Conservation (phyloP, 768 basidiomycete genomes). For the Mycena haematopus region DNA sequence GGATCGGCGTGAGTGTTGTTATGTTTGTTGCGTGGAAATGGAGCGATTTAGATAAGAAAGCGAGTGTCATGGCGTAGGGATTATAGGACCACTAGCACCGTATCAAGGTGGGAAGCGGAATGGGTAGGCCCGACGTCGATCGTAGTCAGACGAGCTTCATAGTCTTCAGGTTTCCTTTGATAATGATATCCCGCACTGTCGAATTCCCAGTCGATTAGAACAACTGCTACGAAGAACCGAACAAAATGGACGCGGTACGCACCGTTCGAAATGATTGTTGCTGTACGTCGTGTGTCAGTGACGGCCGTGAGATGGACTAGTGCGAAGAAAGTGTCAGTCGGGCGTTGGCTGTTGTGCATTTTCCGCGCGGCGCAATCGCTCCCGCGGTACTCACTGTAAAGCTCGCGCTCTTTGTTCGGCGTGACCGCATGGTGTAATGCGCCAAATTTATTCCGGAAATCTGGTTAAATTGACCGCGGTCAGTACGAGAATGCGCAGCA, state of each 20-base stretch:
- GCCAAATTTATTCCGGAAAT: slow-evolving; percentile 77
- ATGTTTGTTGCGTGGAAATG: not conserved
- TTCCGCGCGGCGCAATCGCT: not conserved
- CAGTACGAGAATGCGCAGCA: slow-evolving; percentile 18
- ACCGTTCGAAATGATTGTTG: slow-evolving; percentile 79
- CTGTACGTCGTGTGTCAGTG: slow-evolving; percentile 78
- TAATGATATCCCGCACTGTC: slow-evolving; percentile 73
- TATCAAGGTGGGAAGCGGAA: not conserved
- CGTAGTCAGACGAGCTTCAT: slow-evolving; percentile 53
- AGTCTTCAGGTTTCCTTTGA: slow-evolving; percentile 67
- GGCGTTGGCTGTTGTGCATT: not conserved
- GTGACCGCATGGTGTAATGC: slow-evolving; percentile 70
- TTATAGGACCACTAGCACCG: not conserved
- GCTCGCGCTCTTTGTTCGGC: slow-evolving; percentile 73
- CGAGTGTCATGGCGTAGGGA: not conserved
- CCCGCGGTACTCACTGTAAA: slow-evolving; percentile 60
- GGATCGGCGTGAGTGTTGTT: slow-evolving; percentile 1
- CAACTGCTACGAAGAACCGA: slow-evolving; percentile 9
- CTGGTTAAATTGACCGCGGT: slow-evolving; percentile 43
- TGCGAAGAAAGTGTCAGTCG: slow-evolving; percentile 4
- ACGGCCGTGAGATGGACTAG: slow-evolving; percentile 82
- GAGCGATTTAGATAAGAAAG: not conserved
- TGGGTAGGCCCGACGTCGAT: not conserved
- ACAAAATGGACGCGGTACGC: slow-evolving; percentile 32
- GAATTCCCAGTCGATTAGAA: not conserved